These are phyloP conservation scores for Colletotrichum sp. DNA, from an alignment of 2,329 filamentous ascomycete species.

Conservation along the genomic window DNA sequence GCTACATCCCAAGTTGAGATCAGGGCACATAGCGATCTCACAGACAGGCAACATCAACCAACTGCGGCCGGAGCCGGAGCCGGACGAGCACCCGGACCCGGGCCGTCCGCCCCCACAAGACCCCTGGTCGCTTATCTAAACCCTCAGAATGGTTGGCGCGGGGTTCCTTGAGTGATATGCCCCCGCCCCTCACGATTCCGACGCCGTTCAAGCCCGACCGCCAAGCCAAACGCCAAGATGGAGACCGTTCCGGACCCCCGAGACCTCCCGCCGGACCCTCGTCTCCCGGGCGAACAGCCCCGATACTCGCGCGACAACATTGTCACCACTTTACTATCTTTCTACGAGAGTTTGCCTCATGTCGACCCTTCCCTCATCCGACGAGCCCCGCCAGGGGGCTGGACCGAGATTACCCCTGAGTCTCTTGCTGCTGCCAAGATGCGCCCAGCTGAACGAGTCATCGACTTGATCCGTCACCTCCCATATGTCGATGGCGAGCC, in stretches of 20 bases:
- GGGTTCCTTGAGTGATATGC: background rate
- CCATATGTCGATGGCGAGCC: background rate
- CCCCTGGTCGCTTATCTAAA: background rate
- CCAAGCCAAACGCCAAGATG: background rate
- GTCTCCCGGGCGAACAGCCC: background rate
- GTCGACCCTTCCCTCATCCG: background rate
- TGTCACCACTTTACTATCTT: background rate
- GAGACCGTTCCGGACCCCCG: background rate
- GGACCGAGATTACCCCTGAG: background rate
- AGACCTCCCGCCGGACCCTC: background rate
- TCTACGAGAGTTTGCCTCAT: background rate
- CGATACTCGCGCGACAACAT: background rate
- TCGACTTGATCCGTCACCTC: background rate
- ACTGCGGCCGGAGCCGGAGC: background rate
- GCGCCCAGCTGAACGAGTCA: background rate
- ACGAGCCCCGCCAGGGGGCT: background rate
- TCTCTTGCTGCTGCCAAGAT: background rate
- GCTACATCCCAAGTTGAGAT: rapidly evolving
- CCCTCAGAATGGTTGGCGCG: background rate
- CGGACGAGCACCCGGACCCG: background rate
- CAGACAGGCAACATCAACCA: background rate
- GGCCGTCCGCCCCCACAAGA: background rate
- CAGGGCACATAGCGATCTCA: background rate
- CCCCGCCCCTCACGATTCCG: background rate
- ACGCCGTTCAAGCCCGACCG: background rate